Percentiles rank a stretch among this genome's conserved stretches.
Evolutionary conservation across 148 eudicot species (phyloP).

Genomic region (Mesembryanthemum crystallinum): DNA sequence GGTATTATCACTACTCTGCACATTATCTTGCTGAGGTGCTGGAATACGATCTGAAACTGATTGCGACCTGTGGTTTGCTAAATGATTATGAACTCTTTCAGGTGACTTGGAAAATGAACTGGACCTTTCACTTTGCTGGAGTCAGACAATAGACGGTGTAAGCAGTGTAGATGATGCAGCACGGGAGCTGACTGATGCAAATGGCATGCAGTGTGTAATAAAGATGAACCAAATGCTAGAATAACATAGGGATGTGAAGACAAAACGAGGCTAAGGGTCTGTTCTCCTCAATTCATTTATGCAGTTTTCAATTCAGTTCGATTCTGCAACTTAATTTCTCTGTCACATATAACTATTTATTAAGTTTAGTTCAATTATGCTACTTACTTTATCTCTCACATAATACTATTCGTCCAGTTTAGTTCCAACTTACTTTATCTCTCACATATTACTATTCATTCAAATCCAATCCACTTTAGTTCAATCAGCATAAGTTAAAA

Average conservation of each 20-base stretch:
- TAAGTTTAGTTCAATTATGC: too few species aligned
- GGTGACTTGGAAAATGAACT: slow-evolving; percentile 40
- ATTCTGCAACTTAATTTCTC: too few species aligned
- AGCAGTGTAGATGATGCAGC: slow-evolving; percentile 1
- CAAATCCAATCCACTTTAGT: too few species aligned
- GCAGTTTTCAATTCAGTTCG: too few species aligned
- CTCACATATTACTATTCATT: too few species aligned
- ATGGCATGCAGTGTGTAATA: slow-evolving; percentile 4
- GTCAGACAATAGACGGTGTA: slow-evolving; percentile 12
- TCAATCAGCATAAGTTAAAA: too few species aligned
- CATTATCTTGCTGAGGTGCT: slow-evolving; percentile 24
- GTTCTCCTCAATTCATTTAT: too few species aligned
- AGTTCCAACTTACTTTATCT: too few species aligned
- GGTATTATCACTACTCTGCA: slow-evolving; percentile 20
- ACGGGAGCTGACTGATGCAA: not conserved
- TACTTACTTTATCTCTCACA: too few species aligned
- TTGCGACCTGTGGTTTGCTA: slow-evolving; percentile 28
- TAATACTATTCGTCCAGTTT: too few species aligned
- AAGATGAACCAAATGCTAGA: slow-evolving; percentile 1
- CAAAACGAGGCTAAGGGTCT: not conserved
- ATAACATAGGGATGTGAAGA: not conserved
- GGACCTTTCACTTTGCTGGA: slow-evolving; percentile 45
- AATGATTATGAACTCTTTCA: slow-evolving; percentile 28
- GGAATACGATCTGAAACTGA: slow-evolving; percentile 34
- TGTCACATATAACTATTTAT: too few species aligned